phyloP scores from a whole-genome alignment of 345 rosid genomes.

The Gossypium mustelinum region DNA sequence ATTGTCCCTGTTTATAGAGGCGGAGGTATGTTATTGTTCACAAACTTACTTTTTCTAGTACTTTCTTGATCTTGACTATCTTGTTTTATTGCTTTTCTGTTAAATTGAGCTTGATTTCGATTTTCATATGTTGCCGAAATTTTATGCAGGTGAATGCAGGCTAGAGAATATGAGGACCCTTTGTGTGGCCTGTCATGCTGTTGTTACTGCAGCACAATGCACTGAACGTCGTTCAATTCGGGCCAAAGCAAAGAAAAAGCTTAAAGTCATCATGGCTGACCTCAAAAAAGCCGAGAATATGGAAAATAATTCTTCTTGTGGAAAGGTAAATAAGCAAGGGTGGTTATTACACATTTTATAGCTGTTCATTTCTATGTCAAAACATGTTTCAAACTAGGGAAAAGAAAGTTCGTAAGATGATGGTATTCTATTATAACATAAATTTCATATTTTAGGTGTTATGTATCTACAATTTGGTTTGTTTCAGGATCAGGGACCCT shows the following conservation, averaged over 20 bases:
- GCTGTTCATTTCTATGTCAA: background rate
- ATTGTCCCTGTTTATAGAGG: slow-evolving; percentile 83
- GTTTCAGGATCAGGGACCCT: slow-evolving; percentile 38
- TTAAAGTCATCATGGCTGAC: slow-evolving; percentile 41
- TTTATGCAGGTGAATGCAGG: slow-evolving; percentile 70
- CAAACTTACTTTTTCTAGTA: background rate
- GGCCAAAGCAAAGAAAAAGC: slow-evolving; percentile 60
- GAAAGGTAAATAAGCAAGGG: slow-evolving; percentile 29
- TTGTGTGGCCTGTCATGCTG: slow-evolving; percentile 82
- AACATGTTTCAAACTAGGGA: background rate
- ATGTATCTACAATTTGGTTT: background rate
- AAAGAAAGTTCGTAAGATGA: background rate
- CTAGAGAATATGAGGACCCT: slow-evolving; percentile 94
- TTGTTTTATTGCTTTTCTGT: background rate
- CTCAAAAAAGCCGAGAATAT: slow-evolving; percentile 30
- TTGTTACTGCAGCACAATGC: slow-evolving; percentile 69
- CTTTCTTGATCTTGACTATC: background rate
- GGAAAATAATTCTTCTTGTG: slow-evolving; percentile 21
- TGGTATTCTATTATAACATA: background rate
- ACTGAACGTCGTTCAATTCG: slow-evolving; percentile 51
- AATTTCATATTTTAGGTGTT: background rate
- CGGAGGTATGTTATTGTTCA: slow-evolving; percentile 54
- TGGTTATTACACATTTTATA: background rate
- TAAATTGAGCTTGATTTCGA: background rate
- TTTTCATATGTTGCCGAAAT: background rate